Base-by-base conservation (phyloP, 768 basidiomycete genomes). In the Agrocybe praecox region DNA sequence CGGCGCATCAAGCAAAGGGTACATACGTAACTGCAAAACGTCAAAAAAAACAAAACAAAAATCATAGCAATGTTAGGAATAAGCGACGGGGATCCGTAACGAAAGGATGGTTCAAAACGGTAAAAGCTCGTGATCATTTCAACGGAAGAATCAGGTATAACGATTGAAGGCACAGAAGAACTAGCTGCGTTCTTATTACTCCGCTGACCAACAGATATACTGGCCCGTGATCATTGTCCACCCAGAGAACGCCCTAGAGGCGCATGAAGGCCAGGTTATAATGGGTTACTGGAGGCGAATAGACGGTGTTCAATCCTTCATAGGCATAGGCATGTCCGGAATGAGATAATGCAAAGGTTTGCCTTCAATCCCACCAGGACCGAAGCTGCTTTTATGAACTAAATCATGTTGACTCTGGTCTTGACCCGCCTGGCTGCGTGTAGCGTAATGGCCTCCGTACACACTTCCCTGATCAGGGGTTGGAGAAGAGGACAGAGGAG, bases 311-410 rank as follows among this genome's bases (percentile, higher is more conserved):
- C 62, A 64, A 51, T 55, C 58, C 42, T 62, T 56, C 60, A 50
- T 43, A 14, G 63, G 48, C 57, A 67, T 55, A 17, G 84, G 84
- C 76, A 85, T 75, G 62, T 86, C 84, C 9, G 84, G 84, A 42
- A 86, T 85, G 56, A 86, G 65, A 72, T 82, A 85, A 66, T 86
- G 84, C 57, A 86, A 60, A 22, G 76, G 75, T 44, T 76, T 71
- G 6, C 73, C 73, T 46, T 71, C 70, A 24, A 72, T 46, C 11
- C 75, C 75, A 32, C 74, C 74, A 49, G 67, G 65, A 33, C 76
- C 81, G 66, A 83, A 74, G 66, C 77, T 80, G 40, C 69, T 67
- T 66, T 80, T 80, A 61, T 74, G 80, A 26, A 46, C 55, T 58
- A 78, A 68, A 22, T 63, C 61, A 9, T 56, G 65, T 54, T 60